A percentile compares a stretch with the other conserved stretches of the same genome.
phyloP scores from a whole-genome alignment of 768 basidiomycete genomes.

The Amanita phalloides region DNA sequence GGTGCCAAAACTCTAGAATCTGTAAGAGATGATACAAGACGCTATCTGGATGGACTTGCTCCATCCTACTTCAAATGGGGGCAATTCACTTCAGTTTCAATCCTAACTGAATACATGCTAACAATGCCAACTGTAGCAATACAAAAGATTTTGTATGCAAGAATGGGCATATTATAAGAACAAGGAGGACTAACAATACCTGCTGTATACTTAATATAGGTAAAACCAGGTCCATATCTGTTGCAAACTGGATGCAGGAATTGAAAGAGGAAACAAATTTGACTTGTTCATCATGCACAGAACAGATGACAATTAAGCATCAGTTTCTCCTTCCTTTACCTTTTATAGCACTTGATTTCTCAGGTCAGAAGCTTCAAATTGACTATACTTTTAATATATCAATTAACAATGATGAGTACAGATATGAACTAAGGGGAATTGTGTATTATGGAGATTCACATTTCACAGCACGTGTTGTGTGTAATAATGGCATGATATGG shows the following conservation, averaged over 20 bases:
- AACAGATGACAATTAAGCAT: background rate
- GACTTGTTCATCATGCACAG: background rate
- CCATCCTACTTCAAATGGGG: too few species aligned
- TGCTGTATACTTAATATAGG: background rate
- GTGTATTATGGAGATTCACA: background rate
- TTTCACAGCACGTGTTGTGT: background rate
- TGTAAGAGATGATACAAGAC: too few species aligned
- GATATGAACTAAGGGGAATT: background rate
- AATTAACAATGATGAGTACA: background rate
- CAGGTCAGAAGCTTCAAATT: background rate
- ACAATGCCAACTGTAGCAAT: background rate
- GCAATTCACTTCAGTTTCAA: too few species aligned
- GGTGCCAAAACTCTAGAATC: too few species aligned
- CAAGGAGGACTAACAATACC: background rate
- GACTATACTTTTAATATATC: background rate
- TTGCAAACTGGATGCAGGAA: background rate
- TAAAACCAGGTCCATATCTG: background rate
- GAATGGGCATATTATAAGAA: background rate
- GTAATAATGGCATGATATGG: background rate
- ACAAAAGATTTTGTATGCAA: background rate
- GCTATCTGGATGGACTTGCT: too few species aligned
- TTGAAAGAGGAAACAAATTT: background rate
- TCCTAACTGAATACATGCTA: conserved; percentile 12
- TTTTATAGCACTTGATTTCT: background rate
- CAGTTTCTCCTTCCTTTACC: background rate